phyloP scores from a whole-genome alignment of 805 yeast species.

The Hemisphaericaspora nanyangensis region DNA sequence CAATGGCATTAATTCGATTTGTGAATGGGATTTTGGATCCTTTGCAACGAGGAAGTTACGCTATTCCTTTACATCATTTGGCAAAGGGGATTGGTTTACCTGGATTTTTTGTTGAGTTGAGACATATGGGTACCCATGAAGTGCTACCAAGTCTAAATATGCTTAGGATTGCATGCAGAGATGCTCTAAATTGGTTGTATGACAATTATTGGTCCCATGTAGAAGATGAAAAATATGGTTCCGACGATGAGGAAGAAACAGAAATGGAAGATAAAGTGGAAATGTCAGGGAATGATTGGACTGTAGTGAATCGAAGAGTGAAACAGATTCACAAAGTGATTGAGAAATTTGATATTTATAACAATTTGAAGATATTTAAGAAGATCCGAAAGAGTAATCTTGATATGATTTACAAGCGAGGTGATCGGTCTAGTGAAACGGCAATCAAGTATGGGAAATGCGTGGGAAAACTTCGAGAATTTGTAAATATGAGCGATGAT shows the following conservation, averaged over 20 bases:
- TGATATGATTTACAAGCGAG: constrained; percentile 33
- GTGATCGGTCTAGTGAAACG: constrained; percentile 36
- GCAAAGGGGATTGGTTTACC: constrained; percentile 73
- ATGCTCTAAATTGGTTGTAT: constrained; percentile 74
- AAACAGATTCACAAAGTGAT: constrained; percentile 1
- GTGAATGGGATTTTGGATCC: constrained; percentile 92
- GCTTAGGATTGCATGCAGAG: constrained; percentile 53
- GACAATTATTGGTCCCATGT: constrained; percentile 62
- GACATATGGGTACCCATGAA: constrained; percentile 93
- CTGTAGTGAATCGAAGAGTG: constrained; percentile 7
- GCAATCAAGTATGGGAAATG: constrained; percentile 44
- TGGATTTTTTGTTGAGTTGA: constrained; percentile 76
- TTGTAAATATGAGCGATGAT: neutral
- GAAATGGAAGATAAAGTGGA: constrained; percentile 14
- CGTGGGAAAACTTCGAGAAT: constrained; percentile 15
- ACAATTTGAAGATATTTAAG: constrained; percentile 45
- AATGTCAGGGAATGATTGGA: constrained; percentile 6
- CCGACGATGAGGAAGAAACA: constrained; percentile 14
- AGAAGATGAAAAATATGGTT: constrained; percentile 21
- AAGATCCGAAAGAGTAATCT: constrained; percentile 47
- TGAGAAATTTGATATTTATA: constrained; percentile 1
- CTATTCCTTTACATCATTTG: constrained; percentile 71
- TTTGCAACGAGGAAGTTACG: constrained; percentile 71
- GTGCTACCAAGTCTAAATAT: constrained; percentile 65
- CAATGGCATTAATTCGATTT: constrained; percentile 76